A percentile compares a stretch with the other conserved stretches of the same genome.
Evolutionary conservation across 371 early-diverging fungal species (phyloP).

Genomic region (Haplosporangium sp.): DNA sequence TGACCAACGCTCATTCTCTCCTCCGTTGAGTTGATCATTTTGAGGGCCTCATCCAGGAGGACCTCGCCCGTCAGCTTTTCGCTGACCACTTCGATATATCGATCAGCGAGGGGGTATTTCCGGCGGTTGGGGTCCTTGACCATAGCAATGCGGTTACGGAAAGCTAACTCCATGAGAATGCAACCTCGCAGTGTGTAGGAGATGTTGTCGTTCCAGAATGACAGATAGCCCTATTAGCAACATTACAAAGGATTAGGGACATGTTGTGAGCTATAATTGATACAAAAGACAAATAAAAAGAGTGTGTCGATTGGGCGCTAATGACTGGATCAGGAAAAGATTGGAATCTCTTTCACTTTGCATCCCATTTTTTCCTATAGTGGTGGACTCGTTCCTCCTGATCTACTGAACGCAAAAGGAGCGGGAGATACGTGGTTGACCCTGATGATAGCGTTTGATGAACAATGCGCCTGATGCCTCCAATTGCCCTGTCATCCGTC

Average conservation of each 20-base stretch:
- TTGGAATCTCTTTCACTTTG: neutral
- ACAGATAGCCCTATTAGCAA: slow-evolving; percentile 83
- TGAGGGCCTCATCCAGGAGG: slow-evolving; percentile 94
- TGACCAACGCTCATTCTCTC: slow-evolving; percentile 81
- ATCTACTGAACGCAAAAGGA: neutral
- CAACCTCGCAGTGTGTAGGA: slow-evolving; percentile 95
- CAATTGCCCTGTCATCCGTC: no score
- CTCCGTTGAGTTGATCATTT: slow-evolving; percentile 80
- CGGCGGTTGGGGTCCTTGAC: slow-evolving; percentile 85
- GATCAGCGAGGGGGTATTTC: slow-evolving; percentile 80
- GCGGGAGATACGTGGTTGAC: neutral
- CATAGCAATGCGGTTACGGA: slow-evolving; percentile 89
- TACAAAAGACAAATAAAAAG: neutral
- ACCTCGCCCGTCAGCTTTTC: slow-evolving; percentile 93
- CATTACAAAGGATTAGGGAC: neutral
- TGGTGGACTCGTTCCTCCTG: neutral
- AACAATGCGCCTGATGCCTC: no score
- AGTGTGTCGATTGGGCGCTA: neutral
- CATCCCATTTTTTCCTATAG: neutral
- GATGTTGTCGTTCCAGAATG: slow-evolving; percentile 98
- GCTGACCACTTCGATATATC: slow-evolving; percentile 87
- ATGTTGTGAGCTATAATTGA: neutral
- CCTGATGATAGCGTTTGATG: neutral
- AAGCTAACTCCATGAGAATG: slow-evolving; percentile 94
- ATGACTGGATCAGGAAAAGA: neutral